Evolutionary conservation across 495 filamentous ascomycete species (phyloP).

Genomic region (Penicillium bialowiezense): DNA sequence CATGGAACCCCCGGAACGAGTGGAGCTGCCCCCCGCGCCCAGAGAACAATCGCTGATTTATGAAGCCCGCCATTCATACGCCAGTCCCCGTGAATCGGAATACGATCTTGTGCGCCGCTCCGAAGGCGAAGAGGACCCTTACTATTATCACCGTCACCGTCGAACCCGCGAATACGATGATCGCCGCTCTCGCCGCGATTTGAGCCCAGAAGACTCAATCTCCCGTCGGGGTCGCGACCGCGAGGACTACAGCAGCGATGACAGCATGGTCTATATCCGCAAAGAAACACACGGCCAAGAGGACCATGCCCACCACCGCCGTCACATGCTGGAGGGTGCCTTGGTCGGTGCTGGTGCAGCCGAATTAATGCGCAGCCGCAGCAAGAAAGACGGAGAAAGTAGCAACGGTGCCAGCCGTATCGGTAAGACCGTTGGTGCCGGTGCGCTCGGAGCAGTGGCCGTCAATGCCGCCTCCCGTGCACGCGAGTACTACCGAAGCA

Average conservation of each 20-base stretch:
- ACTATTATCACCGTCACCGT: constrained; percentile 66
- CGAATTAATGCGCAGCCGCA: constrained; percentile 68
- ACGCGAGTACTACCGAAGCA: constrained; percentile 64
- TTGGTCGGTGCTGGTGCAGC: constrained; percentile 74
- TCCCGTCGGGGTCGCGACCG: constrained; percentile 46
- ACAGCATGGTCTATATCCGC: constrained; percentile 59
- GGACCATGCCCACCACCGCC: constrained; percentile 63
- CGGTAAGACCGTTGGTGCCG: constrained; percentile 76
- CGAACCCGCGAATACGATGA: constrained; percentile 53
- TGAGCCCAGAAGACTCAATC: constrained; percentile 57
- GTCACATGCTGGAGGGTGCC: constrained; percentile 84
- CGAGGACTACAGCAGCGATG: constrained; percentile 58
- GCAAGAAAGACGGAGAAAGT: constrained; percentile 55
- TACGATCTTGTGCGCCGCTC: constrained; percentile 68
- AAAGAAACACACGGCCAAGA: constrained; percentile 53
- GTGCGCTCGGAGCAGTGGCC: constrained; percentile 76
- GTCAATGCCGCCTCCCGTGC: constrained; percentile 75
- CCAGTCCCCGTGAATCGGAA: constrained; percentile 61
- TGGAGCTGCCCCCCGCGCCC: constrained; percentile 40
- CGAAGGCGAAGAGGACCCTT: constrained; percentile 50
- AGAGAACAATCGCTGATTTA: constrained; percentile 70
- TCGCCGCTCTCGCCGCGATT: constrained; percentile 48
- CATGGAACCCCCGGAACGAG: constrained; percentile 63
- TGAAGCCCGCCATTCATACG: constrained; percentile 67
- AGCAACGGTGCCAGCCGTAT: constrained; percentile 58